Percentiles rank a stretch among this genome's conserved stretches.
phyloP scores from a whole-genome alignment of 2,329 filamentous ascomycete species.

The Aspergillus bombycis region DNA sequence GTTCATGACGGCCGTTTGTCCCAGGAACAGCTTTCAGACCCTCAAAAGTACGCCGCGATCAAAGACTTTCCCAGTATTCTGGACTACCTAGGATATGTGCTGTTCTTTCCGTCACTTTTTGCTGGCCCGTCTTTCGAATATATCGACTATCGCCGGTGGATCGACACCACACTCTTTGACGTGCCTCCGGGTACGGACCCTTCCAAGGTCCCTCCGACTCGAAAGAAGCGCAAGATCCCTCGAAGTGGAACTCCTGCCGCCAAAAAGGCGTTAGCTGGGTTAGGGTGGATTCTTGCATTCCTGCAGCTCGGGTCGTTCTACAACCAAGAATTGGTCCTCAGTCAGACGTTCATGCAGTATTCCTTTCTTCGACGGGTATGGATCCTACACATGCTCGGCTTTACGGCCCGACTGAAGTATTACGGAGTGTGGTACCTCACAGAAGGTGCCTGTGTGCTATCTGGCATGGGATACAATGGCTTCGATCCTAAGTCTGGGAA shows the following conservation, averaged over 20 bases:
- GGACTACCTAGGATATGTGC: constrained; percentile 85
- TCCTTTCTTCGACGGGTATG: constrained; percentile 74
- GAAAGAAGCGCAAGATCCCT: constrained; percentile 89
- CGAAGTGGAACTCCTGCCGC: constrained; percentile 84
- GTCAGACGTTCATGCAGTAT: constrained; percentile 68
- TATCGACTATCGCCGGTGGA: constrained; percentile 87
- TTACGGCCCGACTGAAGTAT: constrained; percentile 86
- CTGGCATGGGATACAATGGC: constrained; percentile 92
- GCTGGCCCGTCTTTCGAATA: constrained; percentile 93
- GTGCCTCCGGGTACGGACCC: constrained; percentile 80
- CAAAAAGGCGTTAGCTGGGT: constrained; percentile 71
- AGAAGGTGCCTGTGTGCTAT: constrained; percentile 91
- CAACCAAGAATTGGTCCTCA: constrained; percentile 64
- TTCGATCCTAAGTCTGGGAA: constrained; percentile 82
- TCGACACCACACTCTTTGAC: constrained; percentile 94
- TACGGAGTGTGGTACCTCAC: constrained; percentile 95
- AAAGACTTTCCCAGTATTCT: constrained; percentile 72
- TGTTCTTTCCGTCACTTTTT: constrained; percentile 93
- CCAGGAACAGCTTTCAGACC: constrained; percentile 77
- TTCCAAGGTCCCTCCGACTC: constrained; percentile 78
- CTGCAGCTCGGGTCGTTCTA: constrained; percentile 72
- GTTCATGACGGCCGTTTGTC: constrained; percentile 87
- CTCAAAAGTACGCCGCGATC: constrained; percentile 81
- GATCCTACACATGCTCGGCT: constrained; percentile 79
- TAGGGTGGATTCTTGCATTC: constrained; percentile 79